Conservation (phyloP, 2,329 filamentous ascomycete genomes). For the Fusarium cyanostomum region DNA sequence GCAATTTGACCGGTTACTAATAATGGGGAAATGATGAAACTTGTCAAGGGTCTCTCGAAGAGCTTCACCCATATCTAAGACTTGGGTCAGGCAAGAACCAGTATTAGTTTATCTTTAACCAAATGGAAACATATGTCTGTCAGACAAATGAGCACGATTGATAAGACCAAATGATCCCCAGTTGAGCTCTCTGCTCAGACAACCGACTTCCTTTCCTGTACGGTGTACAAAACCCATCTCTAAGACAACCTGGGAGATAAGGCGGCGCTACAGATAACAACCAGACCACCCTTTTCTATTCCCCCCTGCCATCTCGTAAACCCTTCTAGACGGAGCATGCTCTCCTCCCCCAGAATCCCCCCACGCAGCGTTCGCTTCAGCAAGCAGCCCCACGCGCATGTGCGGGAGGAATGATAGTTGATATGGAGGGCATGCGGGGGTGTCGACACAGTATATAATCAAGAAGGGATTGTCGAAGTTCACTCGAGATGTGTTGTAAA, state of each 20-base stretch:
- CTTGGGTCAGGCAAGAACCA: too few relatives aligned
- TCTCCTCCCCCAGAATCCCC: conserved; percentile 30
- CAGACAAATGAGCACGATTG: too few relatives aligned
- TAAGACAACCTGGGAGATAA: conserved; percentile 7
- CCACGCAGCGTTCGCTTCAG: conserved; percentile 23
- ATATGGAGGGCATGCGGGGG: conserved; percentile 22
- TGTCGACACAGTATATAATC: conserved; percentile 18
- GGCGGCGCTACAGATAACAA: conserved; percentile 30
- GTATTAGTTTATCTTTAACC: too few relatives aligned
- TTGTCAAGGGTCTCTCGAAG: too few relatives aligned
- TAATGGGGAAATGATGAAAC: too few relatives aligned
- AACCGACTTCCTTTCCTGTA: too few relatives aligned
- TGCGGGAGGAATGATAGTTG: conserved; percentile 15
- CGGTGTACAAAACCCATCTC: neutral
- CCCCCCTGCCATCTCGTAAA: conserved; percentile 7
- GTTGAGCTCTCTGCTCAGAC: too few relatives aligned
- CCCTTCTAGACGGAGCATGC: conserved; percentile 14
- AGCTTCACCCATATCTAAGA: too few relatives aligned
- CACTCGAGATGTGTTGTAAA: neutral
- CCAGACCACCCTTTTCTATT: conserved; percentile 12
- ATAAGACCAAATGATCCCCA: too few relatives aligned
- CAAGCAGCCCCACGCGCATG: conserved; percentile 16
- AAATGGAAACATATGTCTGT: too few relatives aligned
- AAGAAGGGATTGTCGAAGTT: neutral
- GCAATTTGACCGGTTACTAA: too few relatives aligned